phyloP scores from a whole-genome alignment of 2,329 filamentous ascomycete genomes.

The Stenocarpella maydis region DNA sequence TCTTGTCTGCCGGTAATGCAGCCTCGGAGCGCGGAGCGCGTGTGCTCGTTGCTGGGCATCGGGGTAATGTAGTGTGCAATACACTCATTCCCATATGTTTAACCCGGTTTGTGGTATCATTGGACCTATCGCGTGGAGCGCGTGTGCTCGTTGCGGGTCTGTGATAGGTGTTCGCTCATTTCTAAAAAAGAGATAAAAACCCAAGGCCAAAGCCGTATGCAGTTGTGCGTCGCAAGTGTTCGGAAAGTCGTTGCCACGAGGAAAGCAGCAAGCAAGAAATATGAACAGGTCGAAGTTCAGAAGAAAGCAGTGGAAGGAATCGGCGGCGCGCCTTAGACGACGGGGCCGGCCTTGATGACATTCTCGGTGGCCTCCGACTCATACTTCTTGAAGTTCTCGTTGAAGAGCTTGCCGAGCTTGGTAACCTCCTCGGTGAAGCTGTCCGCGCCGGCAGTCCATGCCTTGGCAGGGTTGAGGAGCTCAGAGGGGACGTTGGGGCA shows the following conservation, averaged over 20 bases:
- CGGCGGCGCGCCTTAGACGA: constrained; percentile 40
- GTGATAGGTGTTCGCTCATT: constrained; percentile 33
- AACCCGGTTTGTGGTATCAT: constrained; percentile 34
- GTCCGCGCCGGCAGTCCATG: constrained; percentile 84
- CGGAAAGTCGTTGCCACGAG: constrained; percentile 7
- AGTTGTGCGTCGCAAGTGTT: constrained; percentile 25
- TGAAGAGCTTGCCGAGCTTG: constrained; percentile 90
- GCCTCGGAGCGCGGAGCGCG: constrained; percentile 35
- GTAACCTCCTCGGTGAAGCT: constrained; percentile 88
- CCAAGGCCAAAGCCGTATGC: constrained; percentile 27
- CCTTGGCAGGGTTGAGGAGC: constrained; percentile 92
- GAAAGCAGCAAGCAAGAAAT: constrained; percentile 7
- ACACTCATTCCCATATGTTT: constrained; percentile 20
- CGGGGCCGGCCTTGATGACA: constrained; percentile 73
- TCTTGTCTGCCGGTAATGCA: constrained; percentile 30
- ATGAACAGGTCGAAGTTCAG: constrained; percentile 18
- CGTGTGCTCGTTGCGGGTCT: constrained; percentile 36
- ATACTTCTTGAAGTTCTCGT: constrained; percentile 98
- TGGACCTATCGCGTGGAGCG: constrained; percentile 37
- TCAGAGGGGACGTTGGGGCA: constrained; percentile 90
- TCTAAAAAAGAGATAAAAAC: not conserved
- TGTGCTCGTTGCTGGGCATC: constrained; percentile 36
- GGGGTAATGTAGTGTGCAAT: constrained; percentile 15
- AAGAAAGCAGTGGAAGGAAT: not conserved
- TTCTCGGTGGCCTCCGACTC: constrained; percentile 82